phyloP scores from a whole-genome alignment of 176 grass and related monocot species.

The Hordeum marinum region DNA sequence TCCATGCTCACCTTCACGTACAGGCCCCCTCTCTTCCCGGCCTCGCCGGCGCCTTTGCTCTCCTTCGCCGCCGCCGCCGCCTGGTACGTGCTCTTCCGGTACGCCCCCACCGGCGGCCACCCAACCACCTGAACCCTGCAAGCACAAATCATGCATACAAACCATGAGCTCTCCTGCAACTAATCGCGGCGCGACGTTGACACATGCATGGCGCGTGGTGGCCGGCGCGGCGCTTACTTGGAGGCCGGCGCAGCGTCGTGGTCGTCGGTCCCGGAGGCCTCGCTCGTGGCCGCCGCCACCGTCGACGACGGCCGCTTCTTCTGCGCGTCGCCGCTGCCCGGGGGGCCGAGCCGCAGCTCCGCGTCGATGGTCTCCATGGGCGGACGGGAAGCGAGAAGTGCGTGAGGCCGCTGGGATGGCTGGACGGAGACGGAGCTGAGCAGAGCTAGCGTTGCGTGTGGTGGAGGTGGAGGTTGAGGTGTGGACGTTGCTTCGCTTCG shows the following conservation, averaged over 20 bases:
- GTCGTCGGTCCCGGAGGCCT: constrained; percentile 28
- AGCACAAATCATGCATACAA: too few species aligned
- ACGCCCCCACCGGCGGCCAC: constrained; percentile 63
- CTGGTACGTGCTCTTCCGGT: constrained; percentile 56
- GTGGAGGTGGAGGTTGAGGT: background rate
- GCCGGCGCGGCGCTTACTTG: constrained; percentile 61
- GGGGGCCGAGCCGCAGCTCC: constrained; percentile 60
- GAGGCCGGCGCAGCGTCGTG: constrained; percentile 31
- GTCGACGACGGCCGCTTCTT: constrained; percentile 5
- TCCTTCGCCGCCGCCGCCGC: background rate
- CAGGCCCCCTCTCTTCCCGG: background rate
- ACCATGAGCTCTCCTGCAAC: too few species aligned
- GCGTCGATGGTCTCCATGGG: constrained; percentile 51
- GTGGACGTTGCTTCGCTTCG: constrained; percentile 5
- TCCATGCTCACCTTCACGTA: constrained; percentile 81
- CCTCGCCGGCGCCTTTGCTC: background rate
- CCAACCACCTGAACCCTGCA: constrained; percentile 63
- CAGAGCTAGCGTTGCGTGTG: background rate
- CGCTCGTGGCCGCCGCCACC: constrained; percentile 18
- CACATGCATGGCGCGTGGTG: too few species aligned
- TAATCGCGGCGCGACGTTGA: too few species aligned
- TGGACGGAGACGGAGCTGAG: background rate
- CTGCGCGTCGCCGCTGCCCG: constrained; percentile 14
- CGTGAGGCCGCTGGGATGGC: background rate
- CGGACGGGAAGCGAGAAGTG: background rate